Percentiles rank a stretch among this genome's conserved stretches.
Evolutionary conservation across 2,329 filamentous ascomycete species (phyloP).

Genomic region (Pseudophaeomoniella oleicola): DNA sequence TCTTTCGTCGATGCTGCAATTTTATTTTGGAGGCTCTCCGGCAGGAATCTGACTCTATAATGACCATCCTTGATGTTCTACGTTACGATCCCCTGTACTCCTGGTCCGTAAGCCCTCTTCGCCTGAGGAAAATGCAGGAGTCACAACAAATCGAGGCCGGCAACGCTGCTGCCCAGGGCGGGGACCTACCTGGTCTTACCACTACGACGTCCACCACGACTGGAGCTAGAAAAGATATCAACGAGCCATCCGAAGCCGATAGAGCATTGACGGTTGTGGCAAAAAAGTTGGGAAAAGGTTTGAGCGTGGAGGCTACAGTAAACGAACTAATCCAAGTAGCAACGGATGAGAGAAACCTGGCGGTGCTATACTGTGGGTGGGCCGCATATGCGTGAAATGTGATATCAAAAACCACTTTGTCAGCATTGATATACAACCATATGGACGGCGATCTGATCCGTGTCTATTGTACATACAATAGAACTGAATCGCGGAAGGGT

Average conservation of each 20-base stretch:
- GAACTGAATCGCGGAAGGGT: no score
- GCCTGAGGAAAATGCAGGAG: conserved; percentile 53
- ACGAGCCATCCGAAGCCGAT: conserved; percentile 68
- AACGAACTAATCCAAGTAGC: conserved; percentile 96
- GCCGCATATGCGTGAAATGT: conserved; percentile 33
- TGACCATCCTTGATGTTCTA: conserved; percentile 94
- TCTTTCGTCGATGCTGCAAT: conserved; percentile 95
- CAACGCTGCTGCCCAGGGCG: conserved; percentile 14
- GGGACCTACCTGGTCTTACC: conserved; percentile 12
- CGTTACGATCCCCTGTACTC: conserved; percentile 96
- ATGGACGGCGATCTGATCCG: no score
- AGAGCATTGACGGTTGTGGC: conserved; percentile 81
- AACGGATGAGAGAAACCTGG: conserved; percentile 81
- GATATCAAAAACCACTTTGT: no score
- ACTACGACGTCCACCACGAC: conserved; percentile 8
- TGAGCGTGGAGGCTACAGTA: conserved; percentile 89
- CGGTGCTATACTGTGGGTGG: conserved; percentile 67
- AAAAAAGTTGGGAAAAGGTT: conserved; percentile 87
- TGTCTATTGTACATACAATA: no score
- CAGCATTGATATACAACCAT: no score
- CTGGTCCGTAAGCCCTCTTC: conserved; percentile 71
- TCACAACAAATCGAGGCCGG: conserved; percentile 27
- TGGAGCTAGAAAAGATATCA: conserved; percentile 17
- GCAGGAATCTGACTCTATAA: conserved; percentile 93
- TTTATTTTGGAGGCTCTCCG: conserved; percentile 89